These are phyloP conservation scores for Petunia axillaris DNA, from an alignment of 257 asterid species.

Conservation along the genomic window DNA sequence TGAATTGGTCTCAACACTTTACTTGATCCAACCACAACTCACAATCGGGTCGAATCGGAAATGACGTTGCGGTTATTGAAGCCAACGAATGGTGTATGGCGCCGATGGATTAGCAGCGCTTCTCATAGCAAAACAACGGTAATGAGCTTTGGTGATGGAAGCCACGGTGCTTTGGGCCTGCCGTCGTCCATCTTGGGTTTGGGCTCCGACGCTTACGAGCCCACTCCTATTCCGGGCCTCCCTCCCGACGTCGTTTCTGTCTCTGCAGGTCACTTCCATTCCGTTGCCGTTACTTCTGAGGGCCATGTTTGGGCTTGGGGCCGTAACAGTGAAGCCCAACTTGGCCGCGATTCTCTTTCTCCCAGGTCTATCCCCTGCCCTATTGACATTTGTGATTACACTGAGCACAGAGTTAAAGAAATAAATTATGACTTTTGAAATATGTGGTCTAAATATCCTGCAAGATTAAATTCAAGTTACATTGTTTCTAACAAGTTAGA, in stretches of 20 bases:
- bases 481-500: no score
- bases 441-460: no score
- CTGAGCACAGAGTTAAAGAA: no score
- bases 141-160: slow-evolving; percentile 90
- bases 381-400: no score
- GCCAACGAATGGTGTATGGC: slow-evolving; percentile 36
- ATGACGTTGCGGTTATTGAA: slow-evolving; percentile 39
- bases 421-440: no score
- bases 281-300: slow-evolving; percentile 78
- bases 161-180: slow-evolving; percentile 83
- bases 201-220: slow-evolving; percentile 82
- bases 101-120: slow-evolving; percentile 55
- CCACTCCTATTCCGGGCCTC: slow-evolving; percentile 69
- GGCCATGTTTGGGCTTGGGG: slow-evolving; percentile 98
- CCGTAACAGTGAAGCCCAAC: slow-evolving; percentile 76
- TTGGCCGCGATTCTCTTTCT: slow-evolving; percentile 64
- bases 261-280: slow-evolving; percentile 91
- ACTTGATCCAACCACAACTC: not conserved
- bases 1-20: no score
- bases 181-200: slow-evolving; percentile 49
- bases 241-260: slow-evolving; percentile 66
- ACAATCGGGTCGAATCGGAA: slow-evolving; percentile 18
- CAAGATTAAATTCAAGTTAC: no score
- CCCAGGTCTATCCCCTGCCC: slow-evolving; percentile 48
- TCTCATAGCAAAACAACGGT: slow-evolving; percentile 50